phyloP scores from a whole-genome alignment of 768 basidiomycete species.

The Boletus eberwhitei region DNA sequence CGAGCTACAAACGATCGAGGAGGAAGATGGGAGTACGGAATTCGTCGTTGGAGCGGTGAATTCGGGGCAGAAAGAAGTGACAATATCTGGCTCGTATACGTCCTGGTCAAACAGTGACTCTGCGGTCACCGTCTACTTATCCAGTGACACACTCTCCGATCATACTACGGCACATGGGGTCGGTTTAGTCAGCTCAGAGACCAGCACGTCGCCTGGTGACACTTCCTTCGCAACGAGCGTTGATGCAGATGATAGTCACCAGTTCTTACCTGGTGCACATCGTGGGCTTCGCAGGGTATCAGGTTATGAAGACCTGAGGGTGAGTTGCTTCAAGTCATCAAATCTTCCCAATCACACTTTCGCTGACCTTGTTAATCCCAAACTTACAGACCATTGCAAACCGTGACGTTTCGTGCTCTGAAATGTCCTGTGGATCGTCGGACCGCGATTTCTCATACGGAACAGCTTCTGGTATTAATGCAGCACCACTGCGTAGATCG shows the following conservation, averaged over 20 bases:
- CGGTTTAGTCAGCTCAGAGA: not conserved
- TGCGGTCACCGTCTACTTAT: conserved; percentile 2
- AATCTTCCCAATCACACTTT: not conserved
- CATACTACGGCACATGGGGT: not conserved
- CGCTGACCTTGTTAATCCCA: not conserved
- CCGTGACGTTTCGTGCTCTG: not conserved
- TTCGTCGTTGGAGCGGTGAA: not conserved
- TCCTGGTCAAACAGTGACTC: conserved; percentile 1
- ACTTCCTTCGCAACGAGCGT: conserved; percentile 24
- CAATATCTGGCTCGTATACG: not conserved
- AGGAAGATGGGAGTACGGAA: not conserved
- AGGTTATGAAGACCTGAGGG: conserved; percentile 19
- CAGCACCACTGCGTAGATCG: not conserved
- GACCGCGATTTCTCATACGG: not conserved
- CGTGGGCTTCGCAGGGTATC: conserved; percentile 18
- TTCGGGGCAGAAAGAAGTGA: not conserved
- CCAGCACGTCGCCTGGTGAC: not conserved
- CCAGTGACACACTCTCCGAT: conserved; percentile 5
- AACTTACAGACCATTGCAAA: not conserved
- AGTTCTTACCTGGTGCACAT: not conserved
- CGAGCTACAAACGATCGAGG: conserved; percentile 4
- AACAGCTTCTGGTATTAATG: not conserved
- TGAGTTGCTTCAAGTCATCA: not conserved
- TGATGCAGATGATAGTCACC: conserved; percentile 1
- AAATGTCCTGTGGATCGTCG: not conserved